Evolutionary conservation across 2,329 filamentous ascomycete species (phyloP).

Genomic region (Fusarium piperis): DNA sequence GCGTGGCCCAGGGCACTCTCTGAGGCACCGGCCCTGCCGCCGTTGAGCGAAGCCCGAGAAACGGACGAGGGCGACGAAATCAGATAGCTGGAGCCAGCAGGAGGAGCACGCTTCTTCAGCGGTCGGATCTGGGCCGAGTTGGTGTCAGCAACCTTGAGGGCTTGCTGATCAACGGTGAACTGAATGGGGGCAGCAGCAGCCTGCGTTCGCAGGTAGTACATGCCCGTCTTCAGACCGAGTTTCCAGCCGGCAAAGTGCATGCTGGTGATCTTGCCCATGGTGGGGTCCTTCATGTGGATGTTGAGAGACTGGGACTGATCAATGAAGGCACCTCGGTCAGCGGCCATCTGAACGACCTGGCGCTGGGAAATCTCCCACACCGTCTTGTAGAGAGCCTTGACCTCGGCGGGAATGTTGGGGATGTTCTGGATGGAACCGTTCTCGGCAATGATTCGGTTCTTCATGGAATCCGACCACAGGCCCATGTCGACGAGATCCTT

Average conservation of each 20-base stretch:
- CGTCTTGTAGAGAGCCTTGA: conserved; percentile 98
- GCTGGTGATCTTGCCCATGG: conserved; percentile 99
- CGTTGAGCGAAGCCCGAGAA: conserved; percentile 71
- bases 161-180: conserved; percentile 98
- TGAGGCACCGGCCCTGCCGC: conserved; percentile 61
- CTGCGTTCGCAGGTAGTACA: conserved; percentile 99
- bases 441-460: conserved; percentile 99
- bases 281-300: conserved; percentile 99
- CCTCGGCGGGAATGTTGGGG: conserved; percentile 92
- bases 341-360: conserved; percentile 95
- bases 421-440: conserved; percentile 97
- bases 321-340: conserved; percentile 97
- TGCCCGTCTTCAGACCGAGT: conserved; percentile 98
- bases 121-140: conserved; percentile 73
- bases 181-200: conserved; percentile 96
- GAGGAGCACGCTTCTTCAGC: conserved; percentile 75
- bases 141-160: conserved; percentile 86
- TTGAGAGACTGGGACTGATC: conserved; percentile 99
- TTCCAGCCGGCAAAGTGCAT: conserved; percentile 99
- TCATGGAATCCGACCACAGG: conserved; percentile 99
- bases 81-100: conserved; percentile 57
- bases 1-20: conserved; percentile 63
- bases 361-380: conserved; percentile 99
- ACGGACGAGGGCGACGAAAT: conserved; percentile 69
- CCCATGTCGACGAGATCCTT: conserved; percentile 98